Conservation (phyloP, 306 rosid species). For the Gynostemma pentaphyllum region DNA sequence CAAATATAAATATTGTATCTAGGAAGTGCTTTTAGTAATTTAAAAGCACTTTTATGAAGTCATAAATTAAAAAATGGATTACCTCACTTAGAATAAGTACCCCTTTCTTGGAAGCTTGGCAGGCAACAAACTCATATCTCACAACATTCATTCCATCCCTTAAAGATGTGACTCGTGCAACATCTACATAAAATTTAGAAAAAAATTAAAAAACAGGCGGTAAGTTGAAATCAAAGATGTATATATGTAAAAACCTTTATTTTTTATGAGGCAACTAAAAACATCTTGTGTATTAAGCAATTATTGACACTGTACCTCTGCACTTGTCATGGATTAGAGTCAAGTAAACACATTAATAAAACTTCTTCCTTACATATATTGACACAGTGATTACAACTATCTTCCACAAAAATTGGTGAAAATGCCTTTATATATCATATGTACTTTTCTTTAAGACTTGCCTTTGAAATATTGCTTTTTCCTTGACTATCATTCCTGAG, state of each 20-base stretch:
- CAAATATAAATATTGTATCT: too few species aligned
- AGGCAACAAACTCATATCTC: conserved; percentile 92
- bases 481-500: too few species aligned
- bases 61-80: conserved; percentile 11
- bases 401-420: neutral
- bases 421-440: too few species aligned
- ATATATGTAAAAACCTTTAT: neutral
- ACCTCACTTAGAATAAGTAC: conserved; percentile 98
- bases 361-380: neutral
- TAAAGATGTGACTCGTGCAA: conserved; percentile 86
- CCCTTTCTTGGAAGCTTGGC: conserved; percentile 92
- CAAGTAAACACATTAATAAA: neutral
- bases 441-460: too few species aligned
- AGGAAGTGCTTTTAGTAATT: too few species aligned
- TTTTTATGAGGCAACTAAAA: neutral
- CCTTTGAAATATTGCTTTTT: too few species aligned
- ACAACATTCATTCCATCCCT: conserved; percentile 99
- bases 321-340: conserved; percentile 1
- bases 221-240: conserved; percentile 1
- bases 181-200: conserved; percentile 47
- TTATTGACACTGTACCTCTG: neutral
- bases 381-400: neutral
- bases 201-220: conserved; percentile 10
- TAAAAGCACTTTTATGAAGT: neutral
- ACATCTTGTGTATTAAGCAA: neutral